These are phyloP conservation scores for Ophiorrhiza pumila DNA, from an alignment of 257 asterid species.

Conservation along the genomic window DNA sequence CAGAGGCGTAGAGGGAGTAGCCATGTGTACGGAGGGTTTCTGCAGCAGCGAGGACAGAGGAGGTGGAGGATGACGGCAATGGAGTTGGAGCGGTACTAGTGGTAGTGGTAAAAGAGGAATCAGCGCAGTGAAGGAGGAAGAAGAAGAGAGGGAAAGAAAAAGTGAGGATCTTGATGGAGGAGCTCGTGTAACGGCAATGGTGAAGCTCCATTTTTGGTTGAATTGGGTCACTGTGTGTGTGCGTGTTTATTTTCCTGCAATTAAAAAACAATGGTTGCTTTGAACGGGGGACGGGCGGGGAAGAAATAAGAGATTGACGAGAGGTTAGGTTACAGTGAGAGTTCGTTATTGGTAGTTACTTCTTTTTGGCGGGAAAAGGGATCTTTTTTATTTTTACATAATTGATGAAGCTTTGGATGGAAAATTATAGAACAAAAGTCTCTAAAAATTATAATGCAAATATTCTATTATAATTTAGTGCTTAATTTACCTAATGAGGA, in stretches of 20 bases:
- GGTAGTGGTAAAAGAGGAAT: conserved; percentile 31
- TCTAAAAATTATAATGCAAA: no score
- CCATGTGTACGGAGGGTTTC: conserved; percentile 56
- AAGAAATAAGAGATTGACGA: no score
- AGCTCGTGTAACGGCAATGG: conserved; percentile 14
- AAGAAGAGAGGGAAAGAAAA: conserved; percentile 32
- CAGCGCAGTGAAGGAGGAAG: conserved; percentile 36
- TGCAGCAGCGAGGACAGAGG: conserved; percentile 48
- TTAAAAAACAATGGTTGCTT: no score
- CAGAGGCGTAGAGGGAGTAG: conserved; percentile 55
- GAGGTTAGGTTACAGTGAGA: no score
- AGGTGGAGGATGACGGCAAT: conserved; percentile 36
- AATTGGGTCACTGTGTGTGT: background rate
- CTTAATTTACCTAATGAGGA: no score
- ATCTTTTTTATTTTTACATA: no score
- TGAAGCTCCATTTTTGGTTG: conserved; percentile 27
- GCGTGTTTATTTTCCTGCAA: background rate
- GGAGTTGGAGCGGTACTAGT: conserved; percentile 39
- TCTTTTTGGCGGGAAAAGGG: no score
- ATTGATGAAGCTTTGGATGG: no score
- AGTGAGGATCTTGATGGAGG: conserved; percentile 31
- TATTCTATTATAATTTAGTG: no score
- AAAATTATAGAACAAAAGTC: no score
- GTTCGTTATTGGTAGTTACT: no score
- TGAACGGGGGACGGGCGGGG: no score